Evolutionary conservation across 2,329 filamentous ascomycete genomes (phyloP), one percentile per base, ranked within the genome.

Genomic region (Diplodia corticola): DNA sequence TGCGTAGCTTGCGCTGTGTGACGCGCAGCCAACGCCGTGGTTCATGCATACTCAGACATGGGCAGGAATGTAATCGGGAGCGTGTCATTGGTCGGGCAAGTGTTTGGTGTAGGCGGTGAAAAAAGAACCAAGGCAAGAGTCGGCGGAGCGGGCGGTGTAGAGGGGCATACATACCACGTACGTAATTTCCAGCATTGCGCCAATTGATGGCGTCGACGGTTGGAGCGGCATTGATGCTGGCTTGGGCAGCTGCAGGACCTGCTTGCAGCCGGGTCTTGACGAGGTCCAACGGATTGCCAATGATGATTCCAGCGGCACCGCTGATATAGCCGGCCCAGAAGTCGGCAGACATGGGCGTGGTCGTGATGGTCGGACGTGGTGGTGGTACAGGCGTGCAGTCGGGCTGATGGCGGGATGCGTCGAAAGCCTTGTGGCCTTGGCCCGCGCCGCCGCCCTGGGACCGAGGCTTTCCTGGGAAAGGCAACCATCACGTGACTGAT

Each of bases 241-340:
- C 28, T 20, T n/a, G n/a, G n/a, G 64, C 30, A 44, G 30, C 17
- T 30, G 30, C 26, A 33, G 74, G 70, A 24, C 84, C 84, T 40
- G 91, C 89, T 83, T 98, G 94, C 2, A 96, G 81, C 48, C 89
- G 90, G 63, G 93, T 91, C 79, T 94, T 93, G 72, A 93, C 78
- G 22, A 93, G 79, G 75, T 93, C 90, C 4, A 97, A 83, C 3
- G 93, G 92, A 73, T 97, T 97, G 69, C 94, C 93, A 68, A 97
- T 90, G 55, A 96, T 81, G 72, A 97, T 97, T 53, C 92, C 91
- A 57, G 89, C 84, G 66, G 91, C 92, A 63, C 94, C 94, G 74
- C 91, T 94, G 68, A 95, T 80, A 78, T 97, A 97, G 73, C 93
- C 93, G 67, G 93, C 91, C 91, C 91, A 96, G 78, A 97, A 97